Evolutionary conservation across 495 filamentous ascomycete genomes (phyloP).

Genomic region (Penicillium lividum): DNA sequence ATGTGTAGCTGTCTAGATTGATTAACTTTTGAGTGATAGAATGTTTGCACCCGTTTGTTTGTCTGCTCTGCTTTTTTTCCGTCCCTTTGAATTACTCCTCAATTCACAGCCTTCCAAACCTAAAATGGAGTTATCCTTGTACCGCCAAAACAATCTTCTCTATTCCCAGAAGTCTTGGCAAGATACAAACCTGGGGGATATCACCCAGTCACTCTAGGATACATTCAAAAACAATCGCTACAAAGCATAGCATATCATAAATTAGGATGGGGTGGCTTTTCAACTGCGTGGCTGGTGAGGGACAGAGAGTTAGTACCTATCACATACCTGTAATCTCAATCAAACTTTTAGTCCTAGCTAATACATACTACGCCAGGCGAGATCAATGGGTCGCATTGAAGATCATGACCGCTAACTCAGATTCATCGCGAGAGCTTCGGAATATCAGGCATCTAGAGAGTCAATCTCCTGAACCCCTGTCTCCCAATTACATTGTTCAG

Average conservation of each 20-base stretch:
- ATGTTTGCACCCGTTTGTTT: too few species aligned
- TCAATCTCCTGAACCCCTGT: conserved; percentile 9
- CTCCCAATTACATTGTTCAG: conserved; percentile 29
- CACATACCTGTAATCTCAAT: background rate
- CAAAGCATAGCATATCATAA: conserved; percentile 73
- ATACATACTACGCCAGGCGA: conserved; percentile 18
- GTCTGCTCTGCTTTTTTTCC: too few species aligned
- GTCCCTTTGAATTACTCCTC: too few species aligned
- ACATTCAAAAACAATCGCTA: conserved; percentile 84
- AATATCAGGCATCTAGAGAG: conserved; percentile 11
- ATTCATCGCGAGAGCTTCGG: conserved; percentile 19
- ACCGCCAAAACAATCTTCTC: conserved; percentile 39
- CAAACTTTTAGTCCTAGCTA: conserved; percentile 7
- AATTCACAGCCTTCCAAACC: too few species aligned
- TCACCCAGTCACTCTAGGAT: conserved; percentile 79
- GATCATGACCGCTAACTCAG: conserved; percentile 29
- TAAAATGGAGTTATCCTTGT: conserved; percentile 14
- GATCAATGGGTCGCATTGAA: conserved; percentile 36
- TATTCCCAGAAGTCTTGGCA: conserved; percentile 26
- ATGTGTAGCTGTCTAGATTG: too few species aligned
- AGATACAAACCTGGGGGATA: conserved; percentile 60
- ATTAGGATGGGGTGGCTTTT: conserved; percentile 86
- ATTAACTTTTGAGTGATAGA: too few species aligned
- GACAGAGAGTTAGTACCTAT: conserved; percentile 24
- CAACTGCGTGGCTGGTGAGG: conserved; percentile 74